Conservation (phyloP, 2,329 filamentous ascomycete species). For the Penicillium sumatraense region DNA sequence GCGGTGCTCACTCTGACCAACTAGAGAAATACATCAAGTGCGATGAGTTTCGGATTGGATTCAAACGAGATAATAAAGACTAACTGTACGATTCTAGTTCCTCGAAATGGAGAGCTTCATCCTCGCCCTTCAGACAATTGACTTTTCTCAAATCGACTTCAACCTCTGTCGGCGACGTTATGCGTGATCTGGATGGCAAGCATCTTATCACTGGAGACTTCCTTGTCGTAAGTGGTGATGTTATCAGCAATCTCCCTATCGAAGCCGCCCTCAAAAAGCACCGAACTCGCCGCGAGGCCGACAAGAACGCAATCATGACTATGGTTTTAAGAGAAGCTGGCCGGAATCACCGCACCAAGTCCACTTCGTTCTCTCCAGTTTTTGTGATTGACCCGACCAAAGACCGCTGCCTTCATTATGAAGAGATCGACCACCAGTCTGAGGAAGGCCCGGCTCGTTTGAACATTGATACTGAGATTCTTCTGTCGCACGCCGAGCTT, state of each 20-base stretch:
- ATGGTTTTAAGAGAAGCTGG: constrained; percentile 84
- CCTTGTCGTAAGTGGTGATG: constrained; percentile 86
- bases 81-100: constrained; percentile 44
- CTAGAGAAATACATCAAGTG: constrained; percentile 83
- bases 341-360: constrained; percentile 74
- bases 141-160: constrained; percentile 88
- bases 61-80: neutral
- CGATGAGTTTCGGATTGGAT: constrained; percentile 11
- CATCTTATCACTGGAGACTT: constrained; percentile 89
- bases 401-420: constrained; percentile 87
- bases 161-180: constrained; percentile 86
- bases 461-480: constrained; percentile 77
- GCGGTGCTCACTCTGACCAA: constrained; percentile 81
- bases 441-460: constrained; percentile 57
- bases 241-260: constrained; percentile 88
- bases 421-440: constrained; percentile 75
- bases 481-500: constrained; percentile 74
- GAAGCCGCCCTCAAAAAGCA: constrained; percentile 78
- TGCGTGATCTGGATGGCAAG: constrained; percentile 88
- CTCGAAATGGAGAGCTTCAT: constrained; percentile 74
- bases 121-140: constrained; percentile 79
- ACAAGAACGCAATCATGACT: constrained; percentile 98
- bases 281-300: constrained; percentile 75
- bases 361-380: constrained; percentile 73
- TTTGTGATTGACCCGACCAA: constrained; percentile 84